These are phyloP conservation scores for Sclerotiophoma versabilis DNA, from an alignment of 2,329 filamentous ascomycete species.

Conservation along the genomic window DNA sequence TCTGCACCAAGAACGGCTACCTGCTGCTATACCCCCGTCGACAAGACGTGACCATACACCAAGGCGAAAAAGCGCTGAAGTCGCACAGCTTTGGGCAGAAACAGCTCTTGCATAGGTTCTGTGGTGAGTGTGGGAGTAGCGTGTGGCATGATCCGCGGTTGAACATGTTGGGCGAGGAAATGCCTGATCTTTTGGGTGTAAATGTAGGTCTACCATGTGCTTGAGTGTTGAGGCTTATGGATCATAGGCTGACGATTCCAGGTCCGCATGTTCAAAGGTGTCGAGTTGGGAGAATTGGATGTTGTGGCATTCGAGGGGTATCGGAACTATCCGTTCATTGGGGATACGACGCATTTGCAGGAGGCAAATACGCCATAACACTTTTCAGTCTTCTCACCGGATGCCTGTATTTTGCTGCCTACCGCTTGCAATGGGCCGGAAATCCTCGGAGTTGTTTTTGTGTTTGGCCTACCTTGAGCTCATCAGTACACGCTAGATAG, in stretches of 20 bases:
- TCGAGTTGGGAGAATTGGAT: conserved; percentile 7
- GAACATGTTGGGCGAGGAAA: neutral
- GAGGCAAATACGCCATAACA: neutral
- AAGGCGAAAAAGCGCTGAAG: neutral
- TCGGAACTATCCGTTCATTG: conserved; percentile 7
- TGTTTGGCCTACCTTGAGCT: too few species aligned
- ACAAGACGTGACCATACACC: conserved; percentile 1
- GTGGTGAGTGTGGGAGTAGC: conserved; percentile 10
- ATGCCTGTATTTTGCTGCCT: too few species aligned
- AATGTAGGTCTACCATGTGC: neutral
- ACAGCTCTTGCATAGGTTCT: conserved; percentile 10
- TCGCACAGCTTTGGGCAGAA: conserved; percentile 5
- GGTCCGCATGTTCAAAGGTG: conserved; percentile 10
- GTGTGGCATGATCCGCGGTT: conserved; percentile 11
- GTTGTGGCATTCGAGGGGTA: conserved; percentile 3
- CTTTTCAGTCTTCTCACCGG: neutral
- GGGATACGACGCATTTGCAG: conserved; percentile 1
- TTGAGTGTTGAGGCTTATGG: too few species aligned
- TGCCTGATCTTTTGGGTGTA: conserved; percentile 9
- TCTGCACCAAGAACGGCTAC: conserved; percentile 60
- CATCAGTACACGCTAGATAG: too few species aligned
- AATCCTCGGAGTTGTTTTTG: too few species aligned
- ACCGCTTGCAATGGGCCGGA: too few species aligned
- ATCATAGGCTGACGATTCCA: neutral
- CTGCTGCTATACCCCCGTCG: conserved; percentile 52